Conservation (phyloP, 768 basidiomycete genomes). For the Lyophyllum shimeji region DNA sequence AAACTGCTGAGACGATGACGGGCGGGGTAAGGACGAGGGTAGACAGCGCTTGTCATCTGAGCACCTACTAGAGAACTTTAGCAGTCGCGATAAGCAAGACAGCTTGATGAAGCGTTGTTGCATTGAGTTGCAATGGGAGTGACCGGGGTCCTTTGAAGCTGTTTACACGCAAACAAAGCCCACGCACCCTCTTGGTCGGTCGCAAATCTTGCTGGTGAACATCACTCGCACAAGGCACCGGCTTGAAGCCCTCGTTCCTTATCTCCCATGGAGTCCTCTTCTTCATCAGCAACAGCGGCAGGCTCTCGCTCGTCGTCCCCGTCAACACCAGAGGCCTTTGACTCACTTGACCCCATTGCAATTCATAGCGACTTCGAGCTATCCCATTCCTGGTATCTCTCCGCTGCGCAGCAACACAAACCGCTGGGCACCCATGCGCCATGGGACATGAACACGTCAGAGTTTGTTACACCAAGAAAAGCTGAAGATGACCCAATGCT, state of each 20-base stretch:
- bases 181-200: conserved; percentile 4
- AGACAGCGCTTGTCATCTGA: background rate
- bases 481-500: conserved; percentile 57
- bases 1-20: background rate
- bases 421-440: conserved; percentile 33
- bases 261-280: conserved; percentile 55
- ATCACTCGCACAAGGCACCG: background rate
- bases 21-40: background rate
- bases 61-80: background rate
- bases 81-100: background rate
- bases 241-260: background rate
- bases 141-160: conserved; percentile 4
- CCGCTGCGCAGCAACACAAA: conserved; percentile 40
- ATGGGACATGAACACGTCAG: conserved; percentile 44
- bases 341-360: conserved; percentile 47
- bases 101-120: background rate
- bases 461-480: conserved; percentile 41
- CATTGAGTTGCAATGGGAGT: background rate
- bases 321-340: conserved; percentile 62
- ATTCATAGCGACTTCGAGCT: conserved; percentile 50
- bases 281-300: conserved; percentile 53
- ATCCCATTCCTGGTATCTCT: conserved; percentile 56
- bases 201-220: conserved; percentile 6
- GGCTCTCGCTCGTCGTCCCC: conserved; percentile 75
- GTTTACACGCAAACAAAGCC: conserved; percentile 13